Base-by-base conservation (phyloP, 2,329 filamentous ascomycete genomes). In the Penicillium concentricum region DNA sequence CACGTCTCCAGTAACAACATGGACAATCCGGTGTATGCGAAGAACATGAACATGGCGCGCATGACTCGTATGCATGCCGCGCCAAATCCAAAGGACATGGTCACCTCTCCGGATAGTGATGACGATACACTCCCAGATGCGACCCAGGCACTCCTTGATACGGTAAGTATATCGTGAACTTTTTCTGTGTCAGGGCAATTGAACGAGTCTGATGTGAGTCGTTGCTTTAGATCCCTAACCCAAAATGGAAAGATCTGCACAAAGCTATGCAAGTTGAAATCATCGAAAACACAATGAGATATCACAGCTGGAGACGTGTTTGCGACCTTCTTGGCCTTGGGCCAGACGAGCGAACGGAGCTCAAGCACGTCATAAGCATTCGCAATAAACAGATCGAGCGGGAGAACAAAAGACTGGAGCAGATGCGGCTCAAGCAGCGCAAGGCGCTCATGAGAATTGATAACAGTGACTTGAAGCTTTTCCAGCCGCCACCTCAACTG, bases 391-490 rank as follows among this genome's bases (percentile, higher is more conserved):
- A 75, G 41, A 54, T 67, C 3, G 48, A 62, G 28, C 51, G 56
- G 8, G 75, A 77, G 57, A 67, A 73, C 41, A 18, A 22, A 16
- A 42, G 59, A 8, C 51, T 77, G 39, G 44, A 57, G 26, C 50
- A 61, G n/a, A 77, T 77, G 74, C 63, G 69, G 46, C 56, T 32
- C 9, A 72, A 70, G 43, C 75, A 77, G 54, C 61, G 74, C 30
- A 59, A 46, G 1, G 63, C 58, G 9, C 61, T 77, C 20, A 54
- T 75, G 57, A 58, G 53, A 12, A 61, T 72, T 5, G 74, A 77
- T 46, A 70, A 76, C 46, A 71, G 67, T 35, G 54, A 61, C 34
- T 38, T 67, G 49, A 63, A 59, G 32, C 50, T 51, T 20, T 62
- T 64, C 24, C 50, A 49, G 9, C 65, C 67, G n/a, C 68, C 68